Evolutionary conservation across 2,329 filamentous ascomycete genomes (phyloP).

Genomic region (Penicillium janthinellum): DNA sequence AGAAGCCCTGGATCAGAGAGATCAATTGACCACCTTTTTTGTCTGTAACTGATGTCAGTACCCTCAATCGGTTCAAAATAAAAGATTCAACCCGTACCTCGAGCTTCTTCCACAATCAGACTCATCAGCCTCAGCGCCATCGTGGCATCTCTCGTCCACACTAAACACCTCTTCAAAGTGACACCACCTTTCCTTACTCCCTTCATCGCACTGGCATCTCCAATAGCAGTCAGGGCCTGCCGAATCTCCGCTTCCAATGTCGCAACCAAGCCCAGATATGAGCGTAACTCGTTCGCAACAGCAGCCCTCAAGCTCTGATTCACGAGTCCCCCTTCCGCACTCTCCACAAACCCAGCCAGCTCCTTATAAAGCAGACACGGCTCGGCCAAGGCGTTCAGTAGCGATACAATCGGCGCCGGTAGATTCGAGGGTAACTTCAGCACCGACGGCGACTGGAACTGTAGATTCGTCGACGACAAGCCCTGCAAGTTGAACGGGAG

Average conservation of each 20-base stretch:
- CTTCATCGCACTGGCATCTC: slow-evolving; percentile 58
- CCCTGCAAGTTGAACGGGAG: slow-evolving; percentile 92
- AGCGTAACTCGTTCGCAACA: slow-evolving; percentile 78
- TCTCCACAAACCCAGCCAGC: slow-evolving; percentile 79
- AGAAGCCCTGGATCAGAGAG: slow-evolving; percentile 89
- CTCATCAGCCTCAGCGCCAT: slow-evolving; percentile 94
- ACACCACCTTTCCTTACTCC: slow-evolving; percentile 85
- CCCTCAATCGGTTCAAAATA: background rate
- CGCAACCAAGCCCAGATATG: slow-evolving; percentile 87
- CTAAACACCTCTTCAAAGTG: slow-evolving; percentile 89
- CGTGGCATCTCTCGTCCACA: slow-evolving; percentile 96
- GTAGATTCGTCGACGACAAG: slow-evolving; percentile 80
- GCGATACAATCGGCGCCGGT: slow-evolving; percentile 79
- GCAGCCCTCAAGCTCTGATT: slow-evolving; percentile 90
- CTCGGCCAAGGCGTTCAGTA: slow-evolving; percentile 87
- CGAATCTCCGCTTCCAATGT: slow-evolving; percentile 92
- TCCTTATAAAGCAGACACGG: slow-evolving; percentile 88
- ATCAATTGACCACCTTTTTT: slow-evolving; percentile 90
- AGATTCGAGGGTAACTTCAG: slow-evolving; percentile 77
- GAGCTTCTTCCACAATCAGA: slow-evolving; percentile 88
- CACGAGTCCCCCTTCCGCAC: slow-evolving; percentile 78
- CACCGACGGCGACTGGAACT: slow-evolving; percentile 69
- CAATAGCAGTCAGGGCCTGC: slow-evolving; percentile 73
- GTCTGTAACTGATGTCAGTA: slow-evolving; percentile 34
- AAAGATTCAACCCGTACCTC: slow-evolving; percentile 52